Percentiles rank a stretch among this genome's conserved stretches.
Conservation (phyloP, 73 alveolate genomes). For the Paramecium pentaurelia region DNA sequence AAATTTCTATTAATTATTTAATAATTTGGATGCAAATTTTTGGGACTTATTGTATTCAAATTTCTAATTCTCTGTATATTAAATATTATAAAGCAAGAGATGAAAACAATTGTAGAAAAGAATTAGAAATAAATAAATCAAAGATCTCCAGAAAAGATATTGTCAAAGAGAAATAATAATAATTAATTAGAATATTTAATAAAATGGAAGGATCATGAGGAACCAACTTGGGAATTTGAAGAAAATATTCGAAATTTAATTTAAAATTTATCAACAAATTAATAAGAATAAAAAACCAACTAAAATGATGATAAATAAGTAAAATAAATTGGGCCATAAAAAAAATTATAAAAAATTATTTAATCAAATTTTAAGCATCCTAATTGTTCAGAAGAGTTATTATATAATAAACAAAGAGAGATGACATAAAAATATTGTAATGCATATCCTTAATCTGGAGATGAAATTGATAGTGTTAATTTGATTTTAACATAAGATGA, state of each 20-base stretch:
- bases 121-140: not conserved
- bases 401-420: not conserved
- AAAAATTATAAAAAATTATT: not conserved
- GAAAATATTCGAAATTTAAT: not conserved
- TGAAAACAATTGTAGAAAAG: not conserved
- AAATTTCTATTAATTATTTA: not conserved
- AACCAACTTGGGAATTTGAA: not conserved
- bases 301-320: not conserved
- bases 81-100: not conserved
- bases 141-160: not conserved
- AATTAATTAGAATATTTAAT: not conserved
- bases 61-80: not conserved
- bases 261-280: not conserved
- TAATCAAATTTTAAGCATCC: not conserved
- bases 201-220: not conserved
- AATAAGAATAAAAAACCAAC: not conserved
- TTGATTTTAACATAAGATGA: not conserved
- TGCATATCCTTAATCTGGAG: not conserved
- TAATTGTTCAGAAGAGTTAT: not conserved
- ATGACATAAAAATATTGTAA: not conserved
- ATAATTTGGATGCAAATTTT: not conserved
- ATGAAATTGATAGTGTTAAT: not conserved
- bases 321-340: not conserved
- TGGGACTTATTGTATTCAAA: not conserved
- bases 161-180: not conserved